These are phyloP conservation scores for Tanacetum coccineum DNA, from an alignment of 129 eudicot species.

Conservation along the genomic window DNA sequence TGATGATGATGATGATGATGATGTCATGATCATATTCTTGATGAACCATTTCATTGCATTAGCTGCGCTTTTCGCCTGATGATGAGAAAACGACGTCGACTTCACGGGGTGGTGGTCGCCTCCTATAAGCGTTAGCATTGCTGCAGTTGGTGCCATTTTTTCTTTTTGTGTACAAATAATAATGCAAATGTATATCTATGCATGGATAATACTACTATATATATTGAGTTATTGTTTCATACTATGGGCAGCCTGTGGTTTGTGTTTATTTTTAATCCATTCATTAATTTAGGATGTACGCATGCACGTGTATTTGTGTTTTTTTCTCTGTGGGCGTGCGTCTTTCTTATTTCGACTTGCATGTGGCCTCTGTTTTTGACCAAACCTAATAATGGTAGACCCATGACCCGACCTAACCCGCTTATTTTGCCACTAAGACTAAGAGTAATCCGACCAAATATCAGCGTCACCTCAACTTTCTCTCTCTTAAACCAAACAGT, in stretches of 20 bases:
- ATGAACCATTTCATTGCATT: conserved; percentile 12
- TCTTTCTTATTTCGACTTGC: too few relatives aligned
- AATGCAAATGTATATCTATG: not conserved
- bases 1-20: too few relatives aligned
- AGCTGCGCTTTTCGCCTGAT: conserved; percentile 9
- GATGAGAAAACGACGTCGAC: conserved; percentile 14
- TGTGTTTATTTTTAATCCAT: not conserved
- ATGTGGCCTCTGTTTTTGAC: too few relatives aligned
- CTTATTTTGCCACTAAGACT: too few relatives aligned
- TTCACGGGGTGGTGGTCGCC: conserved; percentile 19
- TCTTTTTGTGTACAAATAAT: not conserved
- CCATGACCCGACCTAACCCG: too few relatives aligned
- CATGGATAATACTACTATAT: not conserved
- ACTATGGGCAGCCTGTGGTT: conserved; percentile 26
- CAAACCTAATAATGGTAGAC: too few relatives aligned
- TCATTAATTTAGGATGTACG: too few relatives aligned
- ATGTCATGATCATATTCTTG: not conserved
- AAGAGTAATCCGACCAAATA: too few relatives aligned
- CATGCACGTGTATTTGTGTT: too few relatives aligned
- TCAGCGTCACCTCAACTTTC: too few relatives aligned
- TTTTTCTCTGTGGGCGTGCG: too few relatives aligned
- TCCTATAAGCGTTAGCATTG: conserved; percentile 26
- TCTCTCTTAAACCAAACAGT: too few relatives aligned
- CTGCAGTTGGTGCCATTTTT: conserved; percentile 30
- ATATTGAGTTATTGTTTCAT: not conserved